Conservation (phyloP, 139 green algal species). For the Tetraselmis chui region DNA sequence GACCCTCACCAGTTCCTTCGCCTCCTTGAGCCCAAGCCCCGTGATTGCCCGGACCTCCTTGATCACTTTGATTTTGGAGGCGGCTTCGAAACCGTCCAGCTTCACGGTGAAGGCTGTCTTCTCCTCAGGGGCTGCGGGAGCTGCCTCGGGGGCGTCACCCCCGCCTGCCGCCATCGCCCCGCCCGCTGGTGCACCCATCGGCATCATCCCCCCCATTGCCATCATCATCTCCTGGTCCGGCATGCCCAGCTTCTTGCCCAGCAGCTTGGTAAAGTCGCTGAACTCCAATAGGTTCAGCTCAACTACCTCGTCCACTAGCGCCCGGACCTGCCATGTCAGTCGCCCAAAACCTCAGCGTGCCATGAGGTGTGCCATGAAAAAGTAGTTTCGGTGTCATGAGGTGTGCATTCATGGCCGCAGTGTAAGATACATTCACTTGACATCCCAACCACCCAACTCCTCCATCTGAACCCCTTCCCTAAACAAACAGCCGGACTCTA, state of each 20-base stretch:
- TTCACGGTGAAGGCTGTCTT: slow-evolving; percentile 95
- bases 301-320: slow-evolving; percentile 64
- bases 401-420: too few species aligned
- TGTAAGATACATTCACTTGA: too few species aligned
- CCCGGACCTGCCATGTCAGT: slow-evolving; percentile 37
- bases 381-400: too few species aligned
- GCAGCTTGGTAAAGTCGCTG: slow-evolving; percentile 59
- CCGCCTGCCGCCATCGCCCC: slow-evolving; percentile 12
- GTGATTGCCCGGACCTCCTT: slow-evolving; percentile 94
- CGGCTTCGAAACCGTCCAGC: slow-evolving; percentile 83
- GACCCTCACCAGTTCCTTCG: slow-evolving; percentile 90
- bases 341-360: too few species aligned
- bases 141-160: slow-evolving; percentile 24
- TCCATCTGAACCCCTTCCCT: too few species aligned
- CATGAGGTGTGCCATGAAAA: too few species aligned
- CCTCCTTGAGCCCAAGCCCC: slow-evolving; percentile 93
- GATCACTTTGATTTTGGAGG: slow-evolving; percentile 98
- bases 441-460: too few species aligned
- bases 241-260: slow-evolving; percentile 60
- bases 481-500: too few species aligned
- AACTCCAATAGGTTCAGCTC: slow-evolving; percentile 69
- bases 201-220: slow-evolving; percentile 27
- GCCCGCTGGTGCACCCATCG: slow-evolving; percentile 13
- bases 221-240: slow-evolving; percentile 25
- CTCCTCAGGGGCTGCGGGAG: slow-evolving; percentile 51